phyloP scores from a whole-genome alignment of 805 yeast species.

The Yamadazyma nakazawae region DNA sequence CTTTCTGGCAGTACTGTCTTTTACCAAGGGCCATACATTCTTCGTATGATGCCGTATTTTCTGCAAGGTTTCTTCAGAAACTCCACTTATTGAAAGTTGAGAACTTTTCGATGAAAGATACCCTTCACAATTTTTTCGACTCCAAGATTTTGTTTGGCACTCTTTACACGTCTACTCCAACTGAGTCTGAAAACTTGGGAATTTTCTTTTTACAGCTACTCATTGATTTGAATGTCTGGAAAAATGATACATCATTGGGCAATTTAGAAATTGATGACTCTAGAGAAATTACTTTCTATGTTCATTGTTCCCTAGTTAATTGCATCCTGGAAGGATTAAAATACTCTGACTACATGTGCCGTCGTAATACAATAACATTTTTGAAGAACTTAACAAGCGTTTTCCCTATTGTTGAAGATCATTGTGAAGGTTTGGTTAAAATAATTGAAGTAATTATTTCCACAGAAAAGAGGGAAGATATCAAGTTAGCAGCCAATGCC shows the following conservation, averaged over 20 bases:
- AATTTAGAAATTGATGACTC: background rate
- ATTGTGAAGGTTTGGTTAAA: constrained; percentile 51
- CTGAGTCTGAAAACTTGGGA: constrained; percentile 82
- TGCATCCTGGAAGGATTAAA: constrained; percentile 43
- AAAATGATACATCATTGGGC: background rate
- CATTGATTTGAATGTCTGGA: constrained; percentile 45
- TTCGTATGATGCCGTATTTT: constrained; percentile 74
- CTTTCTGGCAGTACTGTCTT: constrained; percentile 60
- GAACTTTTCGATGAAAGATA: constrained; percentile 35
- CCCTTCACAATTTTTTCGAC: constrained; percentile 48
- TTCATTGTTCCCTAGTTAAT: constrained; percentile 51
- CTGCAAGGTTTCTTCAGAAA: constrained; percentile 57
- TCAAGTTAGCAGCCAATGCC: constrained; percentile 73
- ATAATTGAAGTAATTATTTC: constrained; percentile 46
- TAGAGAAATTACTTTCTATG: constrained; percentile 25
- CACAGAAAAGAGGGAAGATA: constrained; percentile 71
- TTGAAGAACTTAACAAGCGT: constrained; percentile 60
- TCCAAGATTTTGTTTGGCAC: constrained; percentile 52
- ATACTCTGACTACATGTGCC: constrained; percentile 65
- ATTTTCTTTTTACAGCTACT: constrained; percentile 57
- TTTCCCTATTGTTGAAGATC: constrained; percentile 68
- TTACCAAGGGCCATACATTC: constrained; percentile 78
- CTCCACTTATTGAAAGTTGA: constrained; percentile 38
- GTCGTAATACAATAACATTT: constrained; percentile 76
- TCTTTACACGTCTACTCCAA: constrained; percentile 64